Evolutionary conservation across 192 early-diverging fungal genomes (phyloP), one percentile per base, ranked within the genome.

Genomic region (Dissophora ornata): DNA sequence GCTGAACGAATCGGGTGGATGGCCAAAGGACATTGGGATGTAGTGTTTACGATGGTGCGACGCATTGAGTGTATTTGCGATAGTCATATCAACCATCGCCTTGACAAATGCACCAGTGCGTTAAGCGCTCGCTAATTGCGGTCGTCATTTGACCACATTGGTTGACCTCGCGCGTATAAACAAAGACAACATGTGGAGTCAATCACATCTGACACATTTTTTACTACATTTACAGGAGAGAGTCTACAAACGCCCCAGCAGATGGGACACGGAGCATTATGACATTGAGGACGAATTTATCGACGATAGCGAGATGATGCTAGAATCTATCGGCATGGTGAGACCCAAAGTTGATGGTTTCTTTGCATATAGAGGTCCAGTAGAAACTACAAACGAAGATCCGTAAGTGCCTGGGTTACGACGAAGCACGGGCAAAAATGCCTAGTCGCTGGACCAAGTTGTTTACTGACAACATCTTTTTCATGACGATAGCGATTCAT

Each of bases 201-300:
- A 45, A 45, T 45, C 18, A 16, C n/a, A n/a, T n/a, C 44, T 38
- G 13, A 45, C 44, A 5, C 44, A 18, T 45, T 45, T 45, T 18
- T 16, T n/a, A n/a, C 12, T 4, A 5, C 44, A 45, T n/a, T n/a
- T 45, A 18, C 10, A 62, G 60, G 48, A 34, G 5, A 41, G 30
- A 40, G 47, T 62, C 47, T 22, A 33, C 3, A 77, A 77, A n/a
- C 50, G 59, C 24, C 45, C 57, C 25, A 77, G 73, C 26, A 57
- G 73, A 9, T 77, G 73, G 73, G 73, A 77, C 36, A 49, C 50
- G 9, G 81, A 88, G 50, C 68, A 80, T 3, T 87, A 87, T 32
- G 86, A 87, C 42, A 53, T 81, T 49, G 80, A 77, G 21, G 86
- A 87, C 79, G 84, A 84, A 4, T 87, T 87, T 52, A 87, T 87